Evolutionary conservation across 306 rosid genomes (phyloP).

Genomic region (Medicago ruthenica): DNA sequence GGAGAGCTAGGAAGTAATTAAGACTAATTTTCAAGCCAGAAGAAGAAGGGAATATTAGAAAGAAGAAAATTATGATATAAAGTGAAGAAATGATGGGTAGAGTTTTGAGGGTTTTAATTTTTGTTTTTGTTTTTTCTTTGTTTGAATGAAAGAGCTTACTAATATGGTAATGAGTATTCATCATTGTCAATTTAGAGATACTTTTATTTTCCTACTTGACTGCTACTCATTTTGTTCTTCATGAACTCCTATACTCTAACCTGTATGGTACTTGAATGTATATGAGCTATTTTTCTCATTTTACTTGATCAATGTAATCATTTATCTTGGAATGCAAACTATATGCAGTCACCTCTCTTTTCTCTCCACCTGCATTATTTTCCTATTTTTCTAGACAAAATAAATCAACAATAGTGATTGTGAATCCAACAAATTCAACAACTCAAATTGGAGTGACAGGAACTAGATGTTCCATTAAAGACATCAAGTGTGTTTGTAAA

Average conservation of each 20-base stretch:
- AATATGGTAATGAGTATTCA: slow-evolving; percentile 43
- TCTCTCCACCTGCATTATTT: neutral
- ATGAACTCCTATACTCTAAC: slow-evolving; percentile 27
- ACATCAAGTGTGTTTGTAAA: no score
- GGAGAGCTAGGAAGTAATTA: slow-evolving; percentile 79
- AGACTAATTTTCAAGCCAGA: slow-evolving; percentile 18
- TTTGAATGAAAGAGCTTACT: slow-evolving; percentile 49
- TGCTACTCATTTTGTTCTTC: slow-evolving; percentile 23
- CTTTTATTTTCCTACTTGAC: slow-evolving; percentile 31
- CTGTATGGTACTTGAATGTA: slow-evolving; percentile 15
- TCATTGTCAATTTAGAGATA: slow-evolving; percentile 43
- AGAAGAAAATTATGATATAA: slow-evolving; percentile 33
- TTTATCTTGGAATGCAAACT: neutral
- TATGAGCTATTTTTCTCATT: slow-evolving; percentile 26
- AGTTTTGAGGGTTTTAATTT: slow-evolving; percentile 33
- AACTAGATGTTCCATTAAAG: no score
- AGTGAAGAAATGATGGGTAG: slow-evolving; percentile 32
- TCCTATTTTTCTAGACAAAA: no score
- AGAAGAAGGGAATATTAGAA: neutral
- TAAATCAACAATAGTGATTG: no score
- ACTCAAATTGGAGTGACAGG: no score
- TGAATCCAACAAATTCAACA: no score
- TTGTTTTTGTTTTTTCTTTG: slow-evolving; percentile 26
- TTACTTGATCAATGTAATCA: slow-evolving; percentile 9
- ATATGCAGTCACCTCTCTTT: neutral